These are phyloP conservation scores for Gynandropsis gynandra DNA, from an alignment of 345 rosid genomes.

Conservation along the genomic window DNA sequence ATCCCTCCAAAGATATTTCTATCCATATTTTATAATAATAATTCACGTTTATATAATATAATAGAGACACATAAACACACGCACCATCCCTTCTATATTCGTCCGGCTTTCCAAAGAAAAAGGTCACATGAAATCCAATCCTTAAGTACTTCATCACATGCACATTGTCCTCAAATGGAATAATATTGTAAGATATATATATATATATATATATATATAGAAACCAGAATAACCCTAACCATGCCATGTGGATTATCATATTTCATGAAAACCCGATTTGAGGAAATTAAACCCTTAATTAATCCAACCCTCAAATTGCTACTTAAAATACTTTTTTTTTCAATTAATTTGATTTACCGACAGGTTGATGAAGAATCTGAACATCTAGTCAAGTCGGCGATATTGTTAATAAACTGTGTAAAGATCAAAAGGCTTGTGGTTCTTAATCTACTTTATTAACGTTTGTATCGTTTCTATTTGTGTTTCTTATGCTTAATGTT, in stretches of 20 bases:
- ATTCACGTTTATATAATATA: constrained; percentile 9
- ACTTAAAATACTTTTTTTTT: constrained; percentile 12
- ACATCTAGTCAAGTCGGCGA: constrained; percentile 31
- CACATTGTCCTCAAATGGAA: constrained; percentile 32
- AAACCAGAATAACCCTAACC: constrained; percentile 21
- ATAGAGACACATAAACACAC: constrained; percentile 2
- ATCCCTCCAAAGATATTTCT: constrained; percentile 17
- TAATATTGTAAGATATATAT: constrained; percentile 19
- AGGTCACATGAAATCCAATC: constrained; percentile 64
- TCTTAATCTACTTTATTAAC: not conserved
- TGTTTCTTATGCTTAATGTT: no score
- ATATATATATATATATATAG: no score
- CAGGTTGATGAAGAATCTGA: constrained; percentile 65
- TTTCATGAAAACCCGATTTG: constrained; percentile 14
- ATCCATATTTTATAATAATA: constrained; percentile 8
- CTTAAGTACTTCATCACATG: constrained; percentile 42
- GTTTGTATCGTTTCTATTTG: constrained; percentile 12
- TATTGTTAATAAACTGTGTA: constrained; percentile 1
- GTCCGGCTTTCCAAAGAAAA: constrained; percentile 21
- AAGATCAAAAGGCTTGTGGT: constrained; percentile 14
- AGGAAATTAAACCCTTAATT: constrained; percentile 10
- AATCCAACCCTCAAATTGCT: constrained; percentile 23
- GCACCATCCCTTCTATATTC: no score
- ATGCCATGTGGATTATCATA: constrained; percentile 14
- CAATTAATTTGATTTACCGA: constrained; percentile 19